Base-by-base conservation (phyloP, 495 filamentous ascomycete species). In the Recurvomyces mirabilis region DNA sequence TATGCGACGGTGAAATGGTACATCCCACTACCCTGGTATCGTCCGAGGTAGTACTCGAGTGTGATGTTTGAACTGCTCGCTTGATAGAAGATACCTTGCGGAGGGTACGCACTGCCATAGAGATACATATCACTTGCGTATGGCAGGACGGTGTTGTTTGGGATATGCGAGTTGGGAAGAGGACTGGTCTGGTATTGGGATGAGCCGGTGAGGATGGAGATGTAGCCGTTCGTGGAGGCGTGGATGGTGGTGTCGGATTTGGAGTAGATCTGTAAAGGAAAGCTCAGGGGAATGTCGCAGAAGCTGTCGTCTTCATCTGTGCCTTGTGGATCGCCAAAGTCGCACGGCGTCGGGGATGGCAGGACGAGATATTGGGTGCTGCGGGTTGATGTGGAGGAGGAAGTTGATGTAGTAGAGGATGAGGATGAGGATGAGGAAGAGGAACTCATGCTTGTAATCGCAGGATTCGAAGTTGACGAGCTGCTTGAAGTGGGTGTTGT, bases 71-170 rank as follows among this genome's bases (percentile, higher is more conserved):
- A 43, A 4, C 13, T 14, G 33, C 41, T 38, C 30, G 44, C 25
- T 33, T 56, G 44, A 35, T 56, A 56, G 31, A 41, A 56, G 40
- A 56, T 49, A 2, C 53, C 53, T 18, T 52, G 38, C 24, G 20
- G 25, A 12, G 51, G 39, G 19, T 19, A 40, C 0, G 29, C 30
- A 5, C 18, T 17, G 18, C 47, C 43, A 31, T 26, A 44, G 4
- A 49, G 28, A 29, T 52, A 52, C 2, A 56, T 29, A 28, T 56
- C 53, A 30, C 49, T 45, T 13, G 47, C 34, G 34, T 46, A 53
- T 1, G 49, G 39, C 25, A 34, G 37, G 21, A 51, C 49, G 30
- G 53, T 43, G 46, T 52, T 48, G 44, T 48, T 44, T 5, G 53
- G 49, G 37, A 56, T 39, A 40, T 45, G 17, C 1, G 18, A 11